Conservation (phyloP, 106 monocot genomes). For the Amphibolis antarctica region DNA sequence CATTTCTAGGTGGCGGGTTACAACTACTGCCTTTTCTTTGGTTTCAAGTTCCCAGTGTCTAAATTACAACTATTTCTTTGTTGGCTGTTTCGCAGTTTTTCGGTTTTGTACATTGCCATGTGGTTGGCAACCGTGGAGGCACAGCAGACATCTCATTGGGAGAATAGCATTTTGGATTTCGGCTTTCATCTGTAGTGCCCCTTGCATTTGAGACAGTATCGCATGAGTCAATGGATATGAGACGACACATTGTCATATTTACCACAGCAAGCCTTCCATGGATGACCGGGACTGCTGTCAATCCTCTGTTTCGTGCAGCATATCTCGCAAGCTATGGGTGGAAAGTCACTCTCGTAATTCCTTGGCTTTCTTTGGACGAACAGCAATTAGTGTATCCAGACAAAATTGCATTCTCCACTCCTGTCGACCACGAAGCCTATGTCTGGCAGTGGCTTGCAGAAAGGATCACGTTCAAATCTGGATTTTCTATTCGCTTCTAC, state of each 20-base stretch:
- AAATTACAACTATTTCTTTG: too few species aligned
- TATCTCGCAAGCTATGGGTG: slow-evolving; percentile 48
- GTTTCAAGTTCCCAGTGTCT: too few species aligned
- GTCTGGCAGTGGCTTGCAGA: slow-evolving; percentile 56
- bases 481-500: slow-evolving; percentile 56
- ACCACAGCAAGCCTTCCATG: slow-evolving; percentile 92
- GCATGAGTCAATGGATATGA: slow-evolving; percentile 22
- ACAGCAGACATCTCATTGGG: too few species aligned
- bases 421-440: slow-evolving; percentile 59
- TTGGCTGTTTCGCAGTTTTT: too few species aligned
- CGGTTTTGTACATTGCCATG: too few species aligned
- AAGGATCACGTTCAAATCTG: slow-evolving; percentile 31
- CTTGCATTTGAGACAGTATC: not conserved
- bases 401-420: slow-evolving; percentile 45
- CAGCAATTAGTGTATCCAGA: slow-evolving; percentile 72
- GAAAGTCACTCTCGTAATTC: slow-evolving; percentile 62
- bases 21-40: too few species aligned
- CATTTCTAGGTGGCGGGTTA: too few species aligned
- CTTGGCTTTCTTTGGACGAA: slow-evolving; percentile 73
- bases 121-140: too few species aligned
- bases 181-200: too few species aligned
- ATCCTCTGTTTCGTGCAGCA: slow-evolving; percentile 82
- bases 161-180: too few species aligned
- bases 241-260: slow-evolving; percentile 58
- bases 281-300: slow-evolving; percentile 92